Evolutionary conservation across 2,329 filamentous ascomycete species (phyloP).

Genomic region (Neopestalotiopsis sp.): DNA sequence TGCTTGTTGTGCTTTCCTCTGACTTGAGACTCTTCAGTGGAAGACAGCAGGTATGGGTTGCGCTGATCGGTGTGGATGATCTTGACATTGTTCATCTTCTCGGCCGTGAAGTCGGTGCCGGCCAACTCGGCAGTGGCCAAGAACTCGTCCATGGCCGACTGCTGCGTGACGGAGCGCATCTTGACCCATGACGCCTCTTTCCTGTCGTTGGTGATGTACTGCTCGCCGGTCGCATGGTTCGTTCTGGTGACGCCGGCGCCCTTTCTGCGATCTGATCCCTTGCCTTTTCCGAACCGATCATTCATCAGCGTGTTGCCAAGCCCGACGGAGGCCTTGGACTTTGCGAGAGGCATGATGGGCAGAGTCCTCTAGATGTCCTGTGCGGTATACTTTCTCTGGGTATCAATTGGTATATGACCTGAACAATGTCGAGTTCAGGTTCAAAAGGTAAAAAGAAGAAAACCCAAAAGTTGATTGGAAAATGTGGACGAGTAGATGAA

Average conservation of each 20-base stretch:
- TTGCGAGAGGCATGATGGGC: slow-evolving; percentile 67
- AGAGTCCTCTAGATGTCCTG: neutral
- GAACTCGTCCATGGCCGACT: slow-evolving; percentile 96
- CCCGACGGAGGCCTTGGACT: slow-evolving; percentile 93
- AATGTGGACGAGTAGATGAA: slow-evolving; percentile 4
- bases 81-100: slow-evolving; percentile 99
- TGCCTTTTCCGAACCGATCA: slow-evolving; percentile 94
- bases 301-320: slow-evolving; percentile 99
- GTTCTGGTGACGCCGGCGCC: slow-evolving; percentile 65
- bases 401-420: neutral
- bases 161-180: slow-evolving; percentile 98
- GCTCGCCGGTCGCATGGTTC: slow-evolving; percentile 80
- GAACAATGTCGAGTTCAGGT: neutral
- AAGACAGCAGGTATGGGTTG: slow-evolving; percentile 90
- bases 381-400: neutral
- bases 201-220: slow-evolving; percentile 87
- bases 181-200: slow-evolving; percentile 97
- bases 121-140: slow-evolving; percentile 93
- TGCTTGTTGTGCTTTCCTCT: slow-evolving; percentile 85
- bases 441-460: neutral
- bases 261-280: slow-evolving; percentile 81
- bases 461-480: neutral
- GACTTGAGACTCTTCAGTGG: slow-evolving; percentile 79
- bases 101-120: slow-evolving; percentile 97
- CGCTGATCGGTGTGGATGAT: slow-evolving; percentile 97